Evolutionary conservation across 345 rosid species (phyloP), one percentile per base, ranked within the genome.

Genomic region (Ceriops decandra): DNA sequence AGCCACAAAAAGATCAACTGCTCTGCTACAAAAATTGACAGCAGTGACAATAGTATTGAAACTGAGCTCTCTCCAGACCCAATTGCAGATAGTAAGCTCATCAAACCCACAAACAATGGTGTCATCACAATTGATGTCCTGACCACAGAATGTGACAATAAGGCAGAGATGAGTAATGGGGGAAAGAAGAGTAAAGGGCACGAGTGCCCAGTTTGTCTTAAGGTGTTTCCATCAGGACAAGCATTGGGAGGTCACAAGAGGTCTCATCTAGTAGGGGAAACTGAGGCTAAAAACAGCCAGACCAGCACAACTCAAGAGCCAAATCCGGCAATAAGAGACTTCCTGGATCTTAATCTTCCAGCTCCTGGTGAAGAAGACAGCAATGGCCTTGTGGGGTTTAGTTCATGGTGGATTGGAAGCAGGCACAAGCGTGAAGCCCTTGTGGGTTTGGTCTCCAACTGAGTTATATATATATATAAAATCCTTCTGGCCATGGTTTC

Each of bases 241-340:
- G 96, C 98, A 11, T 75, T 92, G 62, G 95, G 96, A 0, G 98
- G 98, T 60, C 96, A 88, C 67, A 90, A 86, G 81, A 92, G 98
- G 68, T 83, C 90, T 73, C 93, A 85, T 74, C 64, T 85, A 47
- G 59, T 79, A 24, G 65, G 38, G 30, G 67, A 31, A 26, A 59
- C 68, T 22, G 74, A 76, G 31, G 71, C 67, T 42, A 76, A 68
- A 72, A 69, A 36, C 8, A 64, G 53, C 32, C 69, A 66, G 16
- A 49, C 53, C 17, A 63, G 62, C 36, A 33, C 71, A 52, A 64
- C 51, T 30, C 51, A 67, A 62, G 67, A 74, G 63, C 76, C 77
- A 4, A 36, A 58, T 19, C 77, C 77, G 0, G 81, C 68, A 62
- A 77, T 76, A 15, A 78, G 73, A 24, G 80, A 72, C 60, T 77